A percentile compares a stretch with the other conserved stretches of the same genome.
Evolutionary conservation across 768 basidiomycete genomes (phyloP).

Genomic region (Pseudohyphozyma bogoriensis): DNA sequence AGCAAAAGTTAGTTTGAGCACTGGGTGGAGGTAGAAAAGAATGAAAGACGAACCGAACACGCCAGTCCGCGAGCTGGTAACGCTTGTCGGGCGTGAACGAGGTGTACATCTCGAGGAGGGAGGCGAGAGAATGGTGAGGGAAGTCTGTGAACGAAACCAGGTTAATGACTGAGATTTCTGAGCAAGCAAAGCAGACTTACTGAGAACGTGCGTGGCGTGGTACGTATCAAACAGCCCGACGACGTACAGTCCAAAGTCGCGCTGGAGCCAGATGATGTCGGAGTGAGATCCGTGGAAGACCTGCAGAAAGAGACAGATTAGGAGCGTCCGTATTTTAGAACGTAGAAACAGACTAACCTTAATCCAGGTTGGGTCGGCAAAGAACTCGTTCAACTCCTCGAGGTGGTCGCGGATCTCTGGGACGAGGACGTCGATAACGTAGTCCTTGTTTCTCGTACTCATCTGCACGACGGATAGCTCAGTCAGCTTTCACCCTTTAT

Average conservation of each 20-base stretch:
- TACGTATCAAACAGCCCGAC: constrained; percentile 97
- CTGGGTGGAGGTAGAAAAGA: background rate
- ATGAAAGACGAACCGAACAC: constrained; percentile 54
- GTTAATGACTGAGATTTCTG: background rate
- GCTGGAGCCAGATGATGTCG: constrained; percentile 92
- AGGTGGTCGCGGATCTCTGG: constrained; percentile 58
- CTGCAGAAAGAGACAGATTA: constrained; percentile 39
- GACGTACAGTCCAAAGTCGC: constrained; percentile 85
- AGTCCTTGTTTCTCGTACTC: constrained; percentile 65
- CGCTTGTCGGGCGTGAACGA: constrained; percentile 86
- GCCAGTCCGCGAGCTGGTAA: constrained; percentile 96
- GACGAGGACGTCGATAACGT: constrained; percentile 69
- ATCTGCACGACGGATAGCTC: constrained; percentile 30
- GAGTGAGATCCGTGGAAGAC: constrained; percentile 90
- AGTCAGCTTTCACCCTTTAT: background rate
- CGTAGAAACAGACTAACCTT: constrained; percentile 49
- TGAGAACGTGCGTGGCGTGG: constrained; percentile 78
- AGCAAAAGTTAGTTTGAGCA: background rate
- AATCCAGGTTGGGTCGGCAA: constrained; percentile 70
- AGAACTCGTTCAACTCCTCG: constrained; percentile 59
- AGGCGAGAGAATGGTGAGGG: constrained; percentile 70
- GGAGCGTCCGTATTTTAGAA: too few species aligned
- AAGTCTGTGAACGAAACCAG: constrained; percentile 48
- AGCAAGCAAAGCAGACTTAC: constrained; percentile 39
- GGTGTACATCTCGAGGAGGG: constrained; percentile 76